Conservation (phyloP, 306 rosid species). For the Pyrus pyrifolia region DNA sequence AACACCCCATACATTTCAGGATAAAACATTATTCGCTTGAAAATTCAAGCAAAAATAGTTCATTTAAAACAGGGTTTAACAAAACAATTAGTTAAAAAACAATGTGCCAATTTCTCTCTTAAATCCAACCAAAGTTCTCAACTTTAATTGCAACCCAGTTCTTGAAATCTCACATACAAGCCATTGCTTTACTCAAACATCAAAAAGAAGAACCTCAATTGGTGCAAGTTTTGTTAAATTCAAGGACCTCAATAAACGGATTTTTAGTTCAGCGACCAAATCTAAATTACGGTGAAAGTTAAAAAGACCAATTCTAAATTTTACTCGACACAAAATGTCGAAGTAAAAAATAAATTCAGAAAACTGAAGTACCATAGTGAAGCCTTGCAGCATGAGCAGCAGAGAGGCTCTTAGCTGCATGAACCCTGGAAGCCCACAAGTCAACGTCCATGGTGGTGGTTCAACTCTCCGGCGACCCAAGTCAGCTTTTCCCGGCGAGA, state of each 20-base stretch:
- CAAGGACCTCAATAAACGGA: neutral
- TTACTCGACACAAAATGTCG: conserved; percentile 1
- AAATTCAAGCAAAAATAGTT: conserved; percentile 9
- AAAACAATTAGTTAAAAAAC: neutral
- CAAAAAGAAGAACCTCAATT: neutral
- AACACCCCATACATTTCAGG: neutral
- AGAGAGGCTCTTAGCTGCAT: conserved; percentile 48
- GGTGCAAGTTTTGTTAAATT: neutral
- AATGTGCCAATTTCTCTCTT: neutral
- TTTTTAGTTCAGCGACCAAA: neutral
- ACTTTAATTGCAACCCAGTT: neutral
- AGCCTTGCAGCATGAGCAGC: conserved; percentile 51
- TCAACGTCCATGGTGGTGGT: conserved; percentile 55
- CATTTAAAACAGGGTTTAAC: conserved; percentile 1
- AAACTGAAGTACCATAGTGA: conserved; percentile 53
- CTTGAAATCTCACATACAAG: neutral
- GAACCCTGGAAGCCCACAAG: conserved; percentile 55
- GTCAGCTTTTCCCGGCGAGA: conserved; percentile 8
- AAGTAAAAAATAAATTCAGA: neutral
- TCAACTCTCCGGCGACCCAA: conserved; percentile 14
- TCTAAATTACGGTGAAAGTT: neutral
- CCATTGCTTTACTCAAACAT: neutral
- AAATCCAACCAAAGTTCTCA: neutral
- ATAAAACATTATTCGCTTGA: neutral
- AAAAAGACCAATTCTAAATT: neutral